Evolutionary conservation across 805 yeast species (phyloP).

Genomic region (Wickerhamomyces kurtzmanii): DNA sequence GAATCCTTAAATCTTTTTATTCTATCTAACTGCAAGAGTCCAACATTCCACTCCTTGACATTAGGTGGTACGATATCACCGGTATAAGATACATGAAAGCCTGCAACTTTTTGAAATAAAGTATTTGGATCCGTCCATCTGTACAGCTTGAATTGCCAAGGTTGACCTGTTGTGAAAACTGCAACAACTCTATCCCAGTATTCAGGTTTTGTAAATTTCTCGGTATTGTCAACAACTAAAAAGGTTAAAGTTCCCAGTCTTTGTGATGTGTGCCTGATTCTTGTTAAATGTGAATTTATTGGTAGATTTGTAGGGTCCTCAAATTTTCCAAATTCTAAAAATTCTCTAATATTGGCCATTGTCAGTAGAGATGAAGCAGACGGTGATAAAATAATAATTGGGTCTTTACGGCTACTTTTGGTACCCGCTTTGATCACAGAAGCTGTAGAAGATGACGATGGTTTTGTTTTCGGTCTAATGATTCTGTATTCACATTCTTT

Average conservation of each 20-base stretch:
- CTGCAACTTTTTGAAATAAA: constrained; percentile 76
- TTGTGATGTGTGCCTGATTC: constrained; percentile 46
- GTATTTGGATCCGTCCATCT: constrained; percentile 73
- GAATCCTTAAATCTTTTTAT: constrained; percentile 80
- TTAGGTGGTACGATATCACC: constrained; percentile 74
- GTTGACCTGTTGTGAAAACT: constrained; percentile 92
- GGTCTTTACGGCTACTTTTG: constrained; percentile 32
- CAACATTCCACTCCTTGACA: constrained; percentile 84
- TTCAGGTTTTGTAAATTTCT: constrained; percentile 83
- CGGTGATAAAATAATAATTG: constrained; percentile 70
- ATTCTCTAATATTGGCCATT: constrained; percentile 54
- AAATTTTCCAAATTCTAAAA: constrained; percentile 64
- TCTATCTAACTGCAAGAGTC: constrained; percentile 68
- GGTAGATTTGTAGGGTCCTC: constrained; percentile 36
- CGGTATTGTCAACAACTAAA: constrained; percentile 82
- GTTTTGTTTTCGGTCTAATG: constrained; percentile 37
- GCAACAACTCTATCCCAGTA: constrained; percentile 98
- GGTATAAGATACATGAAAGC: constrained; percentile 66
- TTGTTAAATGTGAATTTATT: constrained; percentile 25
- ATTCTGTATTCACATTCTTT: constrained; percentile 56
- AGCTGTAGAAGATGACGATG: constrained; percentile 1
- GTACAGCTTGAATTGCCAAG: constrained; percentile 92
- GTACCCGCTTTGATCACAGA: constrained; percentile 13
- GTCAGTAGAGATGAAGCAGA: constrained; percentile 67
- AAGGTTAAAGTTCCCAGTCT: constrained; percentile 53